Evolutionary conservation across 2,329 filamentous ascomycete species (phyloP).

Genomic region (Phialophora chinensis): DNA sequence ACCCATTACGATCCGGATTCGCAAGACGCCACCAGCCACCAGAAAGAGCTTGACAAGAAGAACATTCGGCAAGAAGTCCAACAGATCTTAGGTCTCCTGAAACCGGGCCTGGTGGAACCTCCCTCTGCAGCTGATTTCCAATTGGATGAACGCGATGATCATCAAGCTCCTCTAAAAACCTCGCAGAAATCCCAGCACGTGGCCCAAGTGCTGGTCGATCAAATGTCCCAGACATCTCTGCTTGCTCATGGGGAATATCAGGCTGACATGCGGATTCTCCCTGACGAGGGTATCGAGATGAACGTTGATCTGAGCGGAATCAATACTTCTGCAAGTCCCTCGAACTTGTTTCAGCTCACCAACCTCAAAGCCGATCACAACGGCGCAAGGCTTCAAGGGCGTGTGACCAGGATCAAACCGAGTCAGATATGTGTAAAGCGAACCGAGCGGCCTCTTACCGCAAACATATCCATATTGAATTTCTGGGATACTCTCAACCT

Average conservation of each 20-base stretch:
- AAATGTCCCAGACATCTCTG: slow-evolving; percentile 53
- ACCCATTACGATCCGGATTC: slow-evolving; percentile 29
- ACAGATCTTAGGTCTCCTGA: slow-evolving; percentile 25
- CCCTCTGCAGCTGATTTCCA: slow-evolving; percentile 19
- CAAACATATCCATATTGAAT: slow-evolving; percentile 61
- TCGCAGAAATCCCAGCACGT: slow-evolving; percentile 22
- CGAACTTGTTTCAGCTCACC: slow-evolving; percentile 29
- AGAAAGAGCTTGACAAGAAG: slow-evolving; percentile 21
- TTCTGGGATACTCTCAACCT: slow-evolving; percentile 69
- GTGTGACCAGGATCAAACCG: slow-evolving; percentile 50
- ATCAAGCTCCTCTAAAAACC: neutral
- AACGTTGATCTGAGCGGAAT: slow-evolving; percentile 48
- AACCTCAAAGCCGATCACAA: slow-evolving; percentile 35
- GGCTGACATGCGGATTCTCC: slow-evolving; percentile 20
- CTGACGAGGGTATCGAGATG: slow-evolving; percentile 49
- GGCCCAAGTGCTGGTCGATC: slow-evolving; percentile 37
- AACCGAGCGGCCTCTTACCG: slow-evolving; percentile 59
- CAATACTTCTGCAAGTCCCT: slow-evolving; percentile 26
- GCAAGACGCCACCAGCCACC: slow-evolving; percentile 6
- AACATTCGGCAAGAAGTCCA: slow-evolving; percentile 24
- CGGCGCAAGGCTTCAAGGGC: slow-evolving; percentile 42
- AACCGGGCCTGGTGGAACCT: slow-evolving; percentile 14
- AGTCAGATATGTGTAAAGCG: slow-evolving; percentile 63
- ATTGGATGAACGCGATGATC: neutral
- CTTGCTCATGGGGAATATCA: slow-evolving; percentile 15